A percentile compares a stretch with the other conserved stretches of the same genome.
phyloP scores from a whole-genome alignment of 371 early-diverging fungal genomes.

The Chytridiales sp. region DNA sequence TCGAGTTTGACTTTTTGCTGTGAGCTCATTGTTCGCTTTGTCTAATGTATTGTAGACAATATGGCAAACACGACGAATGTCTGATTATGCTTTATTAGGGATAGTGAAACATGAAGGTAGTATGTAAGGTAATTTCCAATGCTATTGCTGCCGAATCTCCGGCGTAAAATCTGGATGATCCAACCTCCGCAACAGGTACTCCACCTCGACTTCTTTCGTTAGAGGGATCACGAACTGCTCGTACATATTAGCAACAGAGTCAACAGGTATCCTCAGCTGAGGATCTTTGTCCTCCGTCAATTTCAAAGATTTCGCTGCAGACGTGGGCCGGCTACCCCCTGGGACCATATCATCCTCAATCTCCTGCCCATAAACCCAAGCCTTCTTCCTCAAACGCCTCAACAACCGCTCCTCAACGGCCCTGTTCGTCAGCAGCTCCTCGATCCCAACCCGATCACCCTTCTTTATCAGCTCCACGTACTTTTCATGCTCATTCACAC shows the following conservation, averaged over 20 bases:
- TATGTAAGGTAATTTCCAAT: no score
- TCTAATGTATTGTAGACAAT: no score
- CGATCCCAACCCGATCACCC: constrained; percentile 74
- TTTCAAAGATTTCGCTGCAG: constrained; percentile 2
- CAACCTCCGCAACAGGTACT: constrained; percentile 76
- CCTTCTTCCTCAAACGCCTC: constrained; percentile 80
- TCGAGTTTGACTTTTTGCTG: no score
- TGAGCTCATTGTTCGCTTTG: no score
- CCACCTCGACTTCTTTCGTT: constrained; percentile 84
- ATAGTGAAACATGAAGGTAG: no score
- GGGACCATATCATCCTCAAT: constrained; percentile 29
- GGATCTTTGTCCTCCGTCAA: constrained; percentile 12
- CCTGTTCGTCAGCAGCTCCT: constrained; percentile 76
- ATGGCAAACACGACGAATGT: no score
- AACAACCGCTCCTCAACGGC: constrained; percentile 81
- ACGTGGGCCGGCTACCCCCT: background rate
- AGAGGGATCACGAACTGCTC: constrained; percentile 72
- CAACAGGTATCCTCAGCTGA: constrained; percentile 58
- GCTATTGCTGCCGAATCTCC: no score
- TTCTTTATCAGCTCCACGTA: constrained; percentile 81
- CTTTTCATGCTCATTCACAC: constrained; percentile 65
- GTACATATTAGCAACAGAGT: constrained; percentile 84
- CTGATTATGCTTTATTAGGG: no score
- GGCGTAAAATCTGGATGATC: constrained; percentile 30
- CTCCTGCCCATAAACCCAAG: constrained; percentile 89